Evolutionary conservation across 768 basidiomycete genomes (phyloP).

Genomic region (Mycena latifolia): DNA sequence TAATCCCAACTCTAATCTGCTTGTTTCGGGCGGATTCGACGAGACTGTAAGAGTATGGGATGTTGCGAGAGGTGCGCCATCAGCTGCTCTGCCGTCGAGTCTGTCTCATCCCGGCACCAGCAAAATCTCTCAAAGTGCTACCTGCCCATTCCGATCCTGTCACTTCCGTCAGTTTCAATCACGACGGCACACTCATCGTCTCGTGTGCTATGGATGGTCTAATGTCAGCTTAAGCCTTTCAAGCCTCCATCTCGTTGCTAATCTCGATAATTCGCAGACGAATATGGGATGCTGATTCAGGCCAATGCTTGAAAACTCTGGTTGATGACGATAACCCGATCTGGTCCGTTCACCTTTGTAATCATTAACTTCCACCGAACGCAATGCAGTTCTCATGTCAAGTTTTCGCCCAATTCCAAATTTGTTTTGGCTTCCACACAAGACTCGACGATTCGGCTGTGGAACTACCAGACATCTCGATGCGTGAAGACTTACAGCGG

Average conservation of each 20-base stretch:
- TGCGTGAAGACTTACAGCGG: conserved; percentile 95
- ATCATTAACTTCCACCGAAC: conserved; percentile 18
- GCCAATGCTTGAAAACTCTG: conserved; percentile 97
- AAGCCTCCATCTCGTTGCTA: conserved; percentile 12
- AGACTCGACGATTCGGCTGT: conserved; percentile 93
- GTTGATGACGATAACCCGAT: conserved; percentile 97
- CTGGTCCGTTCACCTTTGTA: conserved; percentile 61
- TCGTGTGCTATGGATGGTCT: conserved; percentile 97
- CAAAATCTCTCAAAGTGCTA: conserved; percentile 85
- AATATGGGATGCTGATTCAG: conserved; percentile 97
- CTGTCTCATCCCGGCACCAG: conserved; percentile 52
- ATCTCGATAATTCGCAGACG: conserved; percentile 67
- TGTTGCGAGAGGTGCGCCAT: conserved; percentile 78
- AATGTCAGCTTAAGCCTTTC: conserved; percentile 70
- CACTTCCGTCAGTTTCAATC: conserved; percentile 93
- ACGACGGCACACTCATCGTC: conserved; percentile 94
- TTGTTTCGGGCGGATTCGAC: conserved; percentile 95
- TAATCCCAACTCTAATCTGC: conserved; percentile 89
- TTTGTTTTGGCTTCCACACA: conserved; percentile 93
- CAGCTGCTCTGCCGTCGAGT: neutral
- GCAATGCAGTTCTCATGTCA: conserved; percentile 78
- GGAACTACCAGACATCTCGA: conserved; percentile 93
- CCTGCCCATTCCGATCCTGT: conserved; percentile 99
- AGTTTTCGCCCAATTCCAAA: conserved; percentile 92
- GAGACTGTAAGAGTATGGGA: conserved; percentile 99